A percentile compares a stretch with the other conserved stretches of the same genome.
These are phyloP conservation scores for Diaporthe longicolla DNA, from an alignment of 2,329 filamentous ascomycete species.

Conservation along the genomic window DNA sequence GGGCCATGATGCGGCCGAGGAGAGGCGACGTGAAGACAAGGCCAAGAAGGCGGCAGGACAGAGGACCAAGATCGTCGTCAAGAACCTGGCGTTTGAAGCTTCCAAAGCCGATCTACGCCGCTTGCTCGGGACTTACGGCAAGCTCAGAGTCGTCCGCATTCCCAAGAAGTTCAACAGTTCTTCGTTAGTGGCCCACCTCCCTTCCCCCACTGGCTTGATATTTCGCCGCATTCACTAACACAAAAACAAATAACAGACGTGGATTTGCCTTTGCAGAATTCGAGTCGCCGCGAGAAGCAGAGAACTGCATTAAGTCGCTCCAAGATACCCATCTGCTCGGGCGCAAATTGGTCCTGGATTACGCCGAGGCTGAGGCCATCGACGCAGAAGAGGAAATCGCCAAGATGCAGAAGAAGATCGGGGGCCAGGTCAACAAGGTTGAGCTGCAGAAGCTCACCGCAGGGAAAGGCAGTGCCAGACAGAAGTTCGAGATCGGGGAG, in stretches of 20 bases:
- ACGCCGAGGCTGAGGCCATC: constrained; percentile 87
- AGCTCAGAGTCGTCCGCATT: constrained; percentile 91
- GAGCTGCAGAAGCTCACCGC: constrained; percentile 86
- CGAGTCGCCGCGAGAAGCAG: constrained; percentile 88
- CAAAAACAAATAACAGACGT: constrained; percentile 57
- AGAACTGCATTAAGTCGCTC: constrained; percentile 90
- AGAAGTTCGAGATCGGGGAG: constrained; percentile 89
- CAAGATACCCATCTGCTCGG: constrained; percentile 94
- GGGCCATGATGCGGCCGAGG: constrained; percentile 88
- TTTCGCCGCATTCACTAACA: constrained; percentile 28
- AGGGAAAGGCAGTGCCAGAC: constrained; percentile 75
- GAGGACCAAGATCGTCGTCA: constrained; percentile 95
- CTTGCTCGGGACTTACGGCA: constrained; percentile 90
- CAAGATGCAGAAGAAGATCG: constrained; percentile 97
- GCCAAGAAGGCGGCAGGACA: constrained; percentile 83
- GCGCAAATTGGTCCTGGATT: constrained; percentile 90
- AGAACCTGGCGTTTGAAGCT: constrained; percentile 97
- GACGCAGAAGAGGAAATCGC: constrained; percentile 97
- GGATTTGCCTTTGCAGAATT: constrained; percentile 99
- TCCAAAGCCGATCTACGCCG: constrained; percentile 92
- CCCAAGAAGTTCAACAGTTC: constrained; percentile 94
- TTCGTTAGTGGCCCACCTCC: constrained; percentile 56
- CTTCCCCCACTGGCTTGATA: constrained; percentile 3
- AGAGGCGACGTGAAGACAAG: constrained; percentile 84
- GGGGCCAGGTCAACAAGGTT: constrained; percentile 90